Conservation (phyloP, 1,284 basidiomycete species). For the Moniliella sp. region DNA sequence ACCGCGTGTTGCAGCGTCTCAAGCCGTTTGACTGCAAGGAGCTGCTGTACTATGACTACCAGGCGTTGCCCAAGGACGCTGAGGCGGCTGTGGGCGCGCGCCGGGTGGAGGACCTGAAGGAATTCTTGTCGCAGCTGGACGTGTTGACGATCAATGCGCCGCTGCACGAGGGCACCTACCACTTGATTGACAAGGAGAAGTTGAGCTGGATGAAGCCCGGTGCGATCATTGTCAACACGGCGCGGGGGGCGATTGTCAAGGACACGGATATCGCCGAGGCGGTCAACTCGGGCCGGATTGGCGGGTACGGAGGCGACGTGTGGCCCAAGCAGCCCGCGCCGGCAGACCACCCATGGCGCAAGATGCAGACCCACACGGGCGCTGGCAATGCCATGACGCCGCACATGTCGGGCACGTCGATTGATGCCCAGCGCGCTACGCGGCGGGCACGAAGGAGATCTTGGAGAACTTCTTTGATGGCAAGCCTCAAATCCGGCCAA, state of each 20-base stretch:
- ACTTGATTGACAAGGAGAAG: slow-evolving; percentile 48
- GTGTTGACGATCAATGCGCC: slow-evolving; percentile 74
- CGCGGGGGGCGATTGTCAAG: slow-evolving; percentile 76
- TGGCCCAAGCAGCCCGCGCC: slow-evolving; percentile 38
- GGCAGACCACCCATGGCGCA: slow-evolving; percentile 64
- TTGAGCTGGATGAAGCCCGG: slow-evolving; percentile 71
- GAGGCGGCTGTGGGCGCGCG: slow-evolving; percentile 51
- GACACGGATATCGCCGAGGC: slow-evolving; percentile 58
- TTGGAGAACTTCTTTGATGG: slow-evolving; percentile 52
- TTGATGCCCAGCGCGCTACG: slow-evolving; percentile 79
- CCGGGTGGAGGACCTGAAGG: slow-evolving; percentile 60
- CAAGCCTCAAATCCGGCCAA: slow-evolving; percentile 56
- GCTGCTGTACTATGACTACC: slow-evolving; percentile 79
- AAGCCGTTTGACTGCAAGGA: slow-evolving; percentile 73
- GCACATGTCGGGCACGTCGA: slow-evolving; percentile 43
- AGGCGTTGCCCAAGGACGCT: slow-evolving; percentile 49
- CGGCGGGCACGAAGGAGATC: slow-evolving; percentile 56
- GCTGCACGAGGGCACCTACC: slow-evolving; percentile 63
- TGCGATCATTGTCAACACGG: slow-evolving; percentile 73
- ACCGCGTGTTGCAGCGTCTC: slow-evolving; percentile 56
- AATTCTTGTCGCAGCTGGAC: slow-evolving; percentile 58
- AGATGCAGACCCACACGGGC: slow-evolving; percentile 47
- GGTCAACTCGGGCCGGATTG: slow-evolving; percentile 53
- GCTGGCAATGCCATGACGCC: slow-evolving; percentile 41
- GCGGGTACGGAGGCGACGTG: slow-evolving; percentile 41